Percentiles rank a stretch among this genome's conserved stretches.
Evolutionary conservation across 768 basidiomycete species (phyloP).

Genomic region (Boletus vinaceobasis): DNA sequence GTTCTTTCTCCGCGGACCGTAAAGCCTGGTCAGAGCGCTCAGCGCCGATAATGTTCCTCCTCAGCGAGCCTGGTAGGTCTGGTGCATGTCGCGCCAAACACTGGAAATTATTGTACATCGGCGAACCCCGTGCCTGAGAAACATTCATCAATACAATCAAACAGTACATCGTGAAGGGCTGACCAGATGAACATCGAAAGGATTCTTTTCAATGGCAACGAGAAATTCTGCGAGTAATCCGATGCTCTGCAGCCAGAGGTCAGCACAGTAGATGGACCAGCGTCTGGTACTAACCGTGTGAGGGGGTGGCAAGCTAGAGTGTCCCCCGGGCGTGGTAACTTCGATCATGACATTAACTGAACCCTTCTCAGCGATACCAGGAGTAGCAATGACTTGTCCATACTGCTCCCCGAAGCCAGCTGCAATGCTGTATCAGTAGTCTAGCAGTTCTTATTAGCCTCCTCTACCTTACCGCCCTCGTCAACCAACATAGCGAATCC

Average conservation of each 20-base stretch:
- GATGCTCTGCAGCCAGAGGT: constrained; percentile 54
- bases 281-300: constrained; percentile 59
- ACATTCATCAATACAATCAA: not conserved
- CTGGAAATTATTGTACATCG: constrained; percentile 57
- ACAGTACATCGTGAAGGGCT: constrained; percentile 4
- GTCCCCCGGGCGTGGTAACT: constrained; percentile 72
- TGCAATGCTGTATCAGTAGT: constrained; percentile 11
- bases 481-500: constrained; percentile 80
- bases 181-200: constrained; percentile 52
- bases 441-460: not conserved
- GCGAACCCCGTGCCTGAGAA: constrained; percentile 49
- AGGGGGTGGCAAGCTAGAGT: constrained; percentile 77
- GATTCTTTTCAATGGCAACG: constrained; percentile 64
- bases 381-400: constrained; percentile 56
- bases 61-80: constrained; percentile 45
- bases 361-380: constrained; percentile 74
- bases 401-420: constrained; percentile 50
- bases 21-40: constrained; percentile 50
- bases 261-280: not conserved
- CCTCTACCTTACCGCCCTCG: constrained; percentile 64
- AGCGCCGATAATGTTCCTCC: constrained; percentile 47
- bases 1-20: constrained; percentile 44
- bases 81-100: constrained; percentile 66
- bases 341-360: constrained; percentile 60
- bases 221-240: constrained; percentile 75